Percentiles rank a stretch among this genome's conserved stretches.
Evolutionary conservation across 192 early-diverging fungal species (phyloP).

Genomic region (Coemansia javaensis): DNA sequence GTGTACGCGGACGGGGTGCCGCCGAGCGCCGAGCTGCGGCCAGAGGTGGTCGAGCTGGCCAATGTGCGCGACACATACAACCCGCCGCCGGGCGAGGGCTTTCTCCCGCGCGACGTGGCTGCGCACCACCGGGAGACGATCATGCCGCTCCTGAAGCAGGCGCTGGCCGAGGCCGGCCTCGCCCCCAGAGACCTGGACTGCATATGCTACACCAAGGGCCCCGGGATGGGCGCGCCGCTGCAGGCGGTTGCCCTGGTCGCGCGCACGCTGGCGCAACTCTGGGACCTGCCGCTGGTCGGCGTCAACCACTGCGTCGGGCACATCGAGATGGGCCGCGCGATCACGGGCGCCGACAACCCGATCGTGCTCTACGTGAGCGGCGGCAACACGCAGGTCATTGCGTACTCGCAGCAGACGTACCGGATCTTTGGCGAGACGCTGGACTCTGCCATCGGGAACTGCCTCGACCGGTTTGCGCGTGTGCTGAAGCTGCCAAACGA

Average conservation of each 20-base stretch:
- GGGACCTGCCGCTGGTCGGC: slow-evolving; percentile 87
- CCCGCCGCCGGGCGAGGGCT: slow-evolving; percentile 94
- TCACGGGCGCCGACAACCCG: slow-evolving; percentile 90
- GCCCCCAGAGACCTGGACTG: slow-evolving; percentile 74
- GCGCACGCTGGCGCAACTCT: slow-evolving; percentile 85
- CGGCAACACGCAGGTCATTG: slow-evolving; percentile 99
- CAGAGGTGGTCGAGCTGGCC: slow-evolving; percentile 65
- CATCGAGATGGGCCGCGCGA: slow-evolving; percentile 98
- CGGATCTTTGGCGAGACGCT: slow-evolving; percentile 98
- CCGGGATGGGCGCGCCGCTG: slow-evolving; percentile 97
- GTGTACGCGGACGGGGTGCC: slow-evolving; percentile 30
- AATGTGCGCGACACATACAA: slow-evolving; percentile 93
- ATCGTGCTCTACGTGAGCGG: slow-evolving; percentile 97
- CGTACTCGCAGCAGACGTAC: slow-evolving; percentile 88
- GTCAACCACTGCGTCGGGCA: slow-evolving; percentile 99
- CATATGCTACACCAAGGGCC: slow-evolving; percentile 98
- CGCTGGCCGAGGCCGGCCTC: slow-evolving; percentile 71
- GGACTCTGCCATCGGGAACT: slow-evolving; percentile 98
- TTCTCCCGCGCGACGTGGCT: slow-evolving; percentile 91
- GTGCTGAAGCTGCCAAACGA: slow-evolving; percentile 91
- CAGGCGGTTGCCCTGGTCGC: slow-evolving; percentile 87
- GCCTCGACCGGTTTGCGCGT: slow-evolving; percentile 94
- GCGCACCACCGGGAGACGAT: slow-evolving; percentile 81
- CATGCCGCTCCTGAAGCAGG: slow-evolving; percentile 67
- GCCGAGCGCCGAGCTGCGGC: slow-evolving; percentile 46